These are phyloP conservation scores for Skeletonema marinoi DNA, from an alignment of 108 stramenopile species.

Conservation along the genomic window DNA sequence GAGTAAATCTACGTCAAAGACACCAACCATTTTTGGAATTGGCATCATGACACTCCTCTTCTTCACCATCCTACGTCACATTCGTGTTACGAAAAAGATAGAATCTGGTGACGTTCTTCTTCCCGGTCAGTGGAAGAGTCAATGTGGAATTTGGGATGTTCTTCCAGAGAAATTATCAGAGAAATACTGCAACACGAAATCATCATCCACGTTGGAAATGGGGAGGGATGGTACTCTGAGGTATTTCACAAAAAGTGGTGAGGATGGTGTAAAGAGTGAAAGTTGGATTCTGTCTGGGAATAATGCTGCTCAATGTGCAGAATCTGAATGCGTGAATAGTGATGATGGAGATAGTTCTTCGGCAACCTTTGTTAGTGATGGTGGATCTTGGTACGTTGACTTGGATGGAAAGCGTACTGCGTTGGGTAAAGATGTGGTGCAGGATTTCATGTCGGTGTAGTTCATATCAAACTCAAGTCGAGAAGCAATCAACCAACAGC, in stretches of 20 bases:
- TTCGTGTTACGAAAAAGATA: constrained; percentile 18
- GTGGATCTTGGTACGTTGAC: background rate
- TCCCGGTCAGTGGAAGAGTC: constrained; percentile 39
- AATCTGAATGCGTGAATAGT: background rate
- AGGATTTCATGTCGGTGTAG: background rate
- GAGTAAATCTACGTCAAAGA: constrained; percentile 7
- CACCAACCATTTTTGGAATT: constrained; percentile 1
- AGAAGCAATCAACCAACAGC: background rate
- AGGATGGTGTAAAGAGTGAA: constrained; percentile 10
- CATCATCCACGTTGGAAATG: constrained; percentile 33
- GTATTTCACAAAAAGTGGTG: constrained; percentile 17
- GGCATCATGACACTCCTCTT: constrained; percentile 14
- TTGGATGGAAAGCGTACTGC: background rate
- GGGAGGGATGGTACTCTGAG: constrained; percentile 33
- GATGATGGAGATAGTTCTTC: background rate
- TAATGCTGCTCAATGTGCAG: constrained; percentile 5
- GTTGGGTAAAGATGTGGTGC: background rate
- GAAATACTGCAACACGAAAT: constrained; percentile 3
- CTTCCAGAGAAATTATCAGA: constrained; percentile 17
- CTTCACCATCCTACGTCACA: constrained; percentile 13
- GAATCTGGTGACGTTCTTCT: constrained; percentile 17
- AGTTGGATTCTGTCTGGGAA: constrained; percentile 1
- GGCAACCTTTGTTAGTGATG: constrained; percentile 1
- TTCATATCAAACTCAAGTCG: background rate
- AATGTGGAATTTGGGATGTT: constrained; percentile 34